Conservation (phyloP, 1,284 basidiomycete species). For the Termitomyces sp. region DNA sequence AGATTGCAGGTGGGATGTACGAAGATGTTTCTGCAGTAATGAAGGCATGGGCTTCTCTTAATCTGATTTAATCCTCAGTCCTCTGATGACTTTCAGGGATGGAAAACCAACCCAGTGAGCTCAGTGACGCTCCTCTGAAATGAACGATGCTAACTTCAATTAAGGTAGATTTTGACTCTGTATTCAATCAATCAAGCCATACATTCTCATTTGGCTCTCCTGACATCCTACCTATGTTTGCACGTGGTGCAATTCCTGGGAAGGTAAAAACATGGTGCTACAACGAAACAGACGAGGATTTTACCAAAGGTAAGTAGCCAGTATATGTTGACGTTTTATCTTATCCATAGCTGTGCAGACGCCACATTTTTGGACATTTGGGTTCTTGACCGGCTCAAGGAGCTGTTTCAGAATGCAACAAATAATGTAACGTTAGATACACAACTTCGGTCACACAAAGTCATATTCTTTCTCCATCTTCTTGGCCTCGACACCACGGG, state of each 20-base stretch:
- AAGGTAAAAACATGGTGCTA: conserved; percentile 78
- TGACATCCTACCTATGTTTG: conserved; percentile 89
- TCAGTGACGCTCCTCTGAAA: neutral
- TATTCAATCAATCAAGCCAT: conserved; percentile 78
- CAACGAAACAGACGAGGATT: conserved; percentile 76
- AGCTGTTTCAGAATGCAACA: conserved; percentile 61
- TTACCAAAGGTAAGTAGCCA: conserved; percentile 61
- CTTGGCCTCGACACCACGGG: conserved; percentile 87
- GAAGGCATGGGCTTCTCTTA: conserved; percentile 43
- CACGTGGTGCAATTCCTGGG: conserved; percentile 64
- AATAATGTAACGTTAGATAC: conserved; percentile 41
- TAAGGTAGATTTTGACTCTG: conserved; percentile 83
- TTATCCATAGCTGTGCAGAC: conserved; percentile 39
- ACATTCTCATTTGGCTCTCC: conserved; percentile 87
- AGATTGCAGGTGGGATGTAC: conserved; percentile 72
- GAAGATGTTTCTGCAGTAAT: conserved; percentile 90
- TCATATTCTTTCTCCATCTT: conserved; percentile 82
- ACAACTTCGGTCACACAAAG: conserved; percentile 50
- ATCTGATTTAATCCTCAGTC: neutral
- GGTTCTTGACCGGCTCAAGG: conserved; percentile 67
- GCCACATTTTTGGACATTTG: conserved; percentile 77
- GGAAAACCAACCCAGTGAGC: conserved; percentile 84
- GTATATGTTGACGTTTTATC: neutral
- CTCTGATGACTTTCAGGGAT: conserved; percentile 48
- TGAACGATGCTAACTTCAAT: conserved; percentile 4